These are phyloP conservation scores for Pestalotiopsis sp. DNA, from an alignment of 2,329 filamentous ascomycete species.

Conservation along the genomic window DNA sequence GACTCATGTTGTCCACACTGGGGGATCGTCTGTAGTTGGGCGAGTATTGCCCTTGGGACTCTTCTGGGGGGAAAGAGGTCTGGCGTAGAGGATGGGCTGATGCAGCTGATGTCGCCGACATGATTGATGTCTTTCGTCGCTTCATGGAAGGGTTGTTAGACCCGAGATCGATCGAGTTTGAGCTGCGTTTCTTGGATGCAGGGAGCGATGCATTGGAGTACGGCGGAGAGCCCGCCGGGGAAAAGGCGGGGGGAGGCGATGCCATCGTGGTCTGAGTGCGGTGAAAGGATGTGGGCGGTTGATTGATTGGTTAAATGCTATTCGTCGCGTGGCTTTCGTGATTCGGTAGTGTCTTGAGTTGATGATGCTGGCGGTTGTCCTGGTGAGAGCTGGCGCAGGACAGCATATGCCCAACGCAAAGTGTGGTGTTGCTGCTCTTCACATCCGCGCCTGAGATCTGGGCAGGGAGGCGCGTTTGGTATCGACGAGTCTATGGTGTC, in stretches of 20 bases:
- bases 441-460: too few species aligned
- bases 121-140: slow-evolving; percentile 71
- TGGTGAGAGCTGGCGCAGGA: too few species aligned
- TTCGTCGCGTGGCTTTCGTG: background rate
- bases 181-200: slow-evolving; percentile 66
- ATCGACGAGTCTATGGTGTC: too few species aligned
- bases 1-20: slow-evolving; percentile 62
- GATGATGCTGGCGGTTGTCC: background rate
- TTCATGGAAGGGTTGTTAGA: slow-evolving; percentile 56
- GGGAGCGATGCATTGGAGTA: slow-evolving; percentile 54
- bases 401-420: too few species aligned
- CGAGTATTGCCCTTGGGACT: slow-evolving; percentile 42
- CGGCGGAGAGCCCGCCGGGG: slow-evolving; percentile 58
- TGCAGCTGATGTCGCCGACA: slow-evolving; percentile 54
- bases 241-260: slow-evolving; percentile 56
- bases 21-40: slow-evolving; percentile 65
- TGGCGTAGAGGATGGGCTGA: slow-evolving; percentile 74
- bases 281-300: background rate
- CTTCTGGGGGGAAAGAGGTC: slow-evolving; percentile 77
- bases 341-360: background rate
- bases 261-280: slow-evolving; percentile 43
- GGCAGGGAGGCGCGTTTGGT: too few species aligned
- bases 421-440: too few species aligned
- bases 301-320: background rate
- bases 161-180: slow-evolving; percentile 56